Conservation (phyloP, 116 monocot genomes). For the Posidonia oceanica region DNA sequence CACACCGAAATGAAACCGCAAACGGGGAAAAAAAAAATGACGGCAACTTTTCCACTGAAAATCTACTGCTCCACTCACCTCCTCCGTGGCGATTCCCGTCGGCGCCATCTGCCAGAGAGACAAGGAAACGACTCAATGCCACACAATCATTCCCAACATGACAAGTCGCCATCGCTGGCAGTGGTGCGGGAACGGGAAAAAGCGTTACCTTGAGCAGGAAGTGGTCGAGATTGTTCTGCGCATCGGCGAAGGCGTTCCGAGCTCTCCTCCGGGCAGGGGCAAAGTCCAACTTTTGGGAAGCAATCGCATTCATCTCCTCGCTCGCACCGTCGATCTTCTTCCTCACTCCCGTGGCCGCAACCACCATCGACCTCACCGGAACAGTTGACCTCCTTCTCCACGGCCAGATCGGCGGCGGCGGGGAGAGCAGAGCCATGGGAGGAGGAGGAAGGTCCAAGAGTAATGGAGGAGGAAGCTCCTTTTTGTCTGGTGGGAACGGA, state of each 20-base stretch:
- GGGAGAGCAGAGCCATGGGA: constrained; percentile 2
- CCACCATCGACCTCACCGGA: not conserved
- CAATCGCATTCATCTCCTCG: constrained; percentile 58
- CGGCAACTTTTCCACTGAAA: not conserved
- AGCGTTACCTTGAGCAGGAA: constrained; percentile 63
- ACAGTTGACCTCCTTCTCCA: not conserved
- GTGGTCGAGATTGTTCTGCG: constrained; percentile 66
- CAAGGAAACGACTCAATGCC: not conserved
- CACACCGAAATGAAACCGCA: not conserved
- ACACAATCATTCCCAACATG: not conserved
- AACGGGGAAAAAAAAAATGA: not conserved
- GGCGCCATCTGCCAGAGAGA: constrained; percentile 56
- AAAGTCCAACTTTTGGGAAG: constrained; percentile 49
- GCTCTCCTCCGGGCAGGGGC: constrained; percentile 47
- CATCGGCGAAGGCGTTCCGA: constrained; percentile 40
- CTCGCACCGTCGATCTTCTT: constrained; percentile 49
- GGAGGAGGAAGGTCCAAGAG: no score
- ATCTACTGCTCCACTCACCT: constrained; percentile 27
- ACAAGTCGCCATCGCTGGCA: no score
- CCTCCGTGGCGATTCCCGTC: constrained; percentile 52
- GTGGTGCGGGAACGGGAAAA: no score
- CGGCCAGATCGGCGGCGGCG: not conserved
- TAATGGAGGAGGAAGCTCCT: no score
- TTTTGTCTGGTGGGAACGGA: no score
- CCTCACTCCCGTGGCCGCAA: constrained; percentile 4